These are phyloP conservation scores for Amesomyces nigricolor DNA, from an alignment of 2,329 filamentous ascomycete species.

Conservation along the genomic window DNA sequence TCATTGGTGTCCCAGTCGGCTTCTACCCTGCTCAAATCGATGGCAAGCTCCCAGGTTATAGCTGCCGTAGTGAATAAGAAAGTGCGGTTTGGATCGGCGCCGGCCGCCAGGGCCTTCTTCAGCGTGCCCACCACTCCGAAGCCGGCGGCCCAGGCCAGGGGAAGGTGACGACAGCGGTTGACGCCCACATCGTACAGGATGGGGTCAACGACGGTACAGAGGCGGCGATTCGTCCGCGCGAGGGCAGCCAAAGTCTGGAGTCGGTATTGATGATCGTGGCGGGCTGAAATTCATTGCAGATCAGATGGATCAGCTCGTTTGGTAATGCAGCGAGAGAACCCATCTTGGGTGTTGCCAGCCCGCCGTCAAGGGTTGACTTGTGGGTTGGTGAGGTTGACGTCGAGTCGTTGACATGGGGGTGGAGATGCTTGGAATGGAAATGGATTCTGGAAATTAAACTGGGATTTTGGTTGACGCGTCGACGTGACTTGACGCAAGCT, in stretches of 20 bases:
- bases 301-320: constrained; percentile 18
- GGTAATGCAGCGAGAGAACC: constrained; percentile 2
- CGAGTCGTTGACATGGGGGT: too few relatives aligned
- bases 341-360: neutral
- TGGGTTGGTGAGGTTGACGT: too few relatives aligned
- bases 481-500: too few relatives aligned
- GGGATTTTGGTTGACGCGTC: too few relatives aligned
- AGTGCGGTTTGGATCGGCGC: constrained; percentile 17
- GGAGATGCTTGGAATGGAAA: too few relatives aligned
- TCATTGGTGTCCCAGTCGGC: too few relatives aligned
- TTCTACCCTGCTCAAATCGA: too few relatives aligned
- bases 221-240: constrained; percentile 14
- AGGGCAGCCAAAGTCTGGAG: constrained; percentile 17
- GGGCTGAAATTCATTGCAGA: constrained; percentile 14
- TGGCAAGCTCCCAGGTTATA: too few relatives aligned
- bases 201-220: constrained; percentile 14
- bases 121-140: constrained; percentile 12
- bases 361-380: too few relatives aligned
- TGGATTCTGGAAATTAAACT: too few relatives aligned
- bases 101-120: constrained; percentile 18
- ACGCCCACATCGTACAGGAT: constrained; percentile 20
- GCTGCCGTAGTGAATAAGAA: too few relatives aligned
- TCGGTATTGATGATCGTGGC: too few relatives aligned
- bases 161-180: constrained; percentile 1
- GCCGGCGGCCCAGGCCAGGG: constrained; percentile 19